Base-by-base conservation (phyloP, 2,329 filamentous ascomycete species). In the Orbilia javanica region DNA sequence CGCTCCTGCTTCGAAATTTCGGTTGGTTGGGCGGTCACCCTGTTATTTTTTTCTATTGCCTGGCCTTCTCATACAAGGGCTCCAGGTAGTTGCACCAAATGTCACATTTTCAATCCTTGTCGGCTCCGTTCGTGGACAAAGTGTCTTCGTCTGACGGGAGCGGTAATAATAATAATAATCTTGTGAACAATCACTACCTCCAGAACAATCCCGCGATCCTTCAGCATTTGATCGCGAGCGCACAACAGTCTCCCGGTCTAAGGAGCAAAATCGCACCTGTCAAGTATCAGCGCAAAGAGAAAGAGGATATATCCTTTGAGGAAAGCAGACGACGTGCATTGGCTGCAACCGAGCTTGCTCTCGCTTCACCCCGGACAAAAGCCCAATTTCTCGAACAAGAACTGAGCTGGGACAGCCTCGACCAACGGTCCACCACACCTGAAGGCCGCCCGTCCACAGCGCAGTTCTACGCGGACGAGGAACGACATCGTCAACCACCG, bases 71-170 rank as follows among this genome's bases (percentile, higher is more conserved):
- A 46, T 68, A 73, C 55, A 73, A 63, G 63, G 68, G 68, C 68
- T 31, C 67, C 34, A 71, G 67, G 67, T 48, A 78, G 66, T 71
- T 62, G 67, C 74, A 71, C 67, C 67, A 78, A 46, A 79, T 79
- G 75, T 79, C 75, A 74, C 75, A 79, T 74, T 79, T 79, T 66
- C 75, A 79, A 74, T 74, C 75, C 75, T 67, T 79, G 75, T 79
- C 75, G 65, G 75, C 75, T 60, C 75, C 75, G 46, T 79, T 79
- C 75, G 75, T 79, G 65, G 75, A 79, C 70, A 78, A 74, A 73
- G 66, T 71, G 70, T 74, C 75, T 79, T 74, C 69, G 69, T 79
- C 75, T 79, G 75, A 73, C 75, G 74, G 74, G 57, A 71, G 60
- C 74, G 55, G 55, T 42, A 60, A 60, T 57, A 67, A 34, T 42